Evolutionary conservation across 1,139 yeast species (phyloP), one percentile per base, ranked within the genome.

Genomic region (Saccharomycopsis crataegensis): DNA sequence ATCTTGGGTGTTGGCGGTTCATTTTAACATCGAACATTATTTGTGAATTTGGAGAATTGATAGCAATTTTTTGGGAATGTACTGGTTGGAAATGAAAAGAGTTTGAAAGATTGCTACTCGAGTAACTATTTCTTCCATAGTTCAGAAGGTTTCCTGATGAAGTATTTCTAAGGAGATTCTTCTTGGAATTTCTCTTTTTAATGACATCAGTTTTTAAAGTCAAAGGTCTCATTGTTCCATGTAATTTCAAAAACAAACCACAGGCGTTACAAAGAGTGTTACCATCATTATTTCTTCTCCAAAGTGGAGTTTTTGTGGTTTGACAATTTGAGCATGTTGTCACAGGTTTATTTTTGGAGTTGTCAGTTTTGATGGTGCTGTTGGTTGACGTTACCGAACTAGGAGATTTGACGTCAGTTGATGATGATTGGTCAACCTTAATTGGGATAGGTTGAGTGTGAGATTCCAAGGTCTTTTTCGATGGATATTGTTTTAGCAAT

Each of bases 181-280:
- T 63, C 16, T 63, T 62, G n/a, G 75, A 64, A 57, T 71, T 71
- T 62, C 98, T 77, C 64, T 90, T 87, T 71, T 91, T 89, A 62
- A 91, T 91, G 11, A 93, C 91, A 68, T 91, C 97, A 0, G 96
- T 89, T 66, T 91, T 91, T 63, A 91, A 74, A 33, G 94, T 83
- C 56, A 93, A 76, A 1, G 98, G 98, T 58, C 98, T 76, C 46
- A 93, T 95, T 42, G 93, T 90, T 28, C 98, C 99, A 65, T 91
- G 98, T 46, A 91, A 75, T 68, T 91, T 91, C 62, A 87, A 74
- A 63, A 93, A 91, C 57, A 91, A 73, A 0, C 98, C 98, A 71
- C 98, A 91, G 0, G 98, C 98, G 68, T 91, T 93, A 66, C 98
- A 91, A 58, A 91, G 73, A 1, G 96, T 96, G 63, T 88, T 89